Percentiles rank a stretch among this genome's conserved stretches.
Conservation (phyloP, 805 yeast genomes). For the Torulaspora indica region DNA sequence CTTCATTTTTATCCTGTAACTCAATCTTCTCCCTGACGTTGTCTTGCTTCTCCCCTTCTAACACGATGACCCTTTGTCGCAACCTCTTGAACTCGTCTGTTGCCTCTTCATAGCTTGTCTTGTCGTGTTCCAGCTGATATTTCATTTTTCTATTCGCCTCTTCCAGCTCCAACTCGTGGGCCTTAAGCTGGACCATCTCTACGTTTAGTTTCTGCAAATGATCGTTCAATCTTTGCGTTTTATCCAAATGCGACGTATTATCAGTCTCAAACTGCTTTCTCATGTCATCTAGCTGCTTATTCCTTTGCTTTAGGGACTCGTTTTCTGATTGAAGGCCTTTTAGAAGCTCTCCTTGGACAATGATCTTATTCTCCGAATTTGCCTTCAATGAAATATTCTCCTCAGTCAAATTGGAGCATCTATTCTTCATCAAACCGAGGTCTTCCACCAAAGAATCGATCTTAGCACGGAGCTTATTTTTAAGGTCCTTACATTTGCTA, state of each 20-base stretch:
- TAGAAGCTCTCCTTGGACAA: slow-evolving; percentile 36
- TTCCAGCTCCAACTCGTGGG: slow-evolving; percentile 28
- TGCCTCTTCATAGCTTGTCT: slow-evolving; percentile 19
- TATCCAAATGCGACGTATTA: slow-evolving; percentile 14
- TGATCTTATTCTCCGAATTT: slow-evolving; percentile 36
- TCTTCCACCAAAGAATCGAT: slow-evolving; percentile 9
- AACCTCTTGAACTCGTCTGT: slow-evolving; percentile 17
- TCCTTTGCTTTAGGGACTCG: slow-evolving; percentile 23
- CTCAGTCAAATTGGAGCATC: slow-evolving; percentile 17
- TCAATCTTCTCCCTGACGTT: slow-evolving; percentile 25
- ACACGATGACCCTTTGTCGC: slow-evolving; percentile 19
- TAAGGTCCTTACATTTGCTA: slow-evolving; percentile 8
- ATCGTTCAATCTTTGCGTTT: slow-evolving; percentile 24
- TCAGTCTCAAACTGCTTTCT: slow-evolving; percentile 22
- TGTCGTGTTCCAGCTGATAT: slow-evolving; percentile 18
- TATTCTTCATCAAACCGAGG: slow-evolving; percentile 8
- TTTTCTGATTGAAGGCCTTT: slow-evolving; percentile 32
- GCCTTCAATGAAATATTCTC: slow-evolving; percentile 20
- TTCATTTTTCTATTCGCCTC: slow-evolving; percentile 28
- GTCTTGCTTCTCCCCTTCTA: slow-evolving; percentile 24
- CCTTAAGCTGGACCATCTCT: slow-evolving; percentile 30
- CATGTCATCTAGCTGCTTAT: slow-evolving; percentile 19
- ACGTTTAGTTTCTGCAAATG: slow-evolving; percentile 33
- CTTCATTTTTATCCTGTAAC: slow-evolving; percentile 25
- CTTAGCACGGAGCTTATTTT: slow-evolving; percentile 14